Evolutionary conservation across 768 basidiomycete species (phyloP).

Genomic region (Suillus paluster): DNA sequence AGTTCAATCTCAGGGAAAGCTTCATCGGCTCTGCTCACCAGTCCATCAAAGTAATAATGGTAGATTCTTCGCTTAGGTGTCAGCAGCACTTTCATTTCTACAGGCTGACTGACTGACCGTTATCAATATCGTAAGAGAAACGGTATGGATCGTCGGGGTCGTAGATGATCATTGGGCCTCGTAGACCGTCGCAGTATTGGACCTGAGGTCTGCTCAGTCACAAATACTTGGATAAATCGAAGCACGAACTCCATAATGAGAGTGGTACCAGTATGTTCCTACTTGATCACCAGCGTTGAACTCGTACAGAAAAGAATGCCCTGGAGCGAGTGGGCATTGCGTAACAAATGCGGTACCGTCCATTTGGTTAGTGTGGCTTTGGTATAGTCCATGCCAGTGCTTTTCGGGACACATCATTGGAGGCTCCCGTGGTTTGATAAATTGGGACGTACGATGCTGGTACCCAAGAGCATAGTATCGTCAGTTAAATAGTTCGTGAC

Average conservation of each 20-base stretch:
- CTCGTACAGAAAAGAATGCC: background rate
- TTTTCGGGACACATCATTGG: background rate
- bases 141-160: slow-evolving; percentile 29
- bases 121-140: background rate
- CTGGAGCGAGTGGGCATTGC: background rate
- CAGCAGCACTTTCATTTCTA: background rate
- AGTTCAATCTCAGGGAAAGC: background rate
- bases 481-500: background rate
- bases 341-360: background rate
- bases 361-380: background rate
- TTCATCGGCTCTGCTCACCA: background rate
- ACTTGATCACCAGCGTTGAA: background rate
- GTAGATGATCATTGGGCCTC: slow-evolving; percentile 53
- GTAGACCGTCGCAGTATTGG: slow-evolving; percentile 61
- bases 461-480: background rate
- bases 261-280: slow-evolving; percentile 1
- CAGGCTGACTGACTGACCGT: background rate
- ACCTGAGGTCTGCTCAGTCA: slow-evolving; percentile 6
- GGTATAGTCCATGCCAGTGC: slow-evolving; percentile 2
- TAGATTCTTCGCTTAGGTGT: background rate
- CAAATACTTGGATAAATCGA: background rate
- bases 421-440: background rate
- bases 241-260: background rate
- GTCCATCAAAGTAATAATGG: background rate
- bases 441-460: background rate